Conservation (phyloP, 2,329 filamentous ascomycete species). For the Aspergillus sergii region DNA sequence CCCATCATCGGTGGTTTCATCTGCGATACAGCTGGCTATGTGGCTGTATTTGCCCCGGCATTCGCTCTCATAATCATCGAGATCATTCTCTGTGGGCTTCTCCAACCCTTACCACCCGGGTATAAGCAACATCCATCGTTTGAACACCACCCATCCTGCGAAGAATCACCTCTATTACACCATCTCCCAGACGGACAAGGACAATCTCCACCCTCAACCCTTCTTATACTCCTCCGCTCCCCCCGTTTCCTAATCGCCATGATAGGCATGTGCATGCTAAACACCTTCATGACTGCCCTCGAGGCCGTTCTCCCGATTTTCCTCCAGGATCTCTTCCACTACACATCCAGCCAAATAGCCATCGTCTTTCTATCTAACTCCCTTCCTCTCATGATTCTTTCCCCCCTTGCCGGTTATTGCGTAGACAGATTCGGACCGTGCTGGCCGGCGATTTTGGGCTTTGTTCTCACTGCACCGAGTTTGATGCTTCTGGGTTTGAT, state of each 20-base stretch:
- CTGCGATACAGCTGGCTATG: constrained; percentile 54
- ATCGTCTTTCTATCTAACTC: constrained; percentile 12
- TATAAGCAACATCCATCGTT: background rate
- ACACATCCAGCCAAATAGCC: constrained; percentile 8
- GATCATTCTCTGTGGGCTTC: constrained; percentile 51
- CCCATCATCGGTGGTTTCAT: constrained; percentile 69
- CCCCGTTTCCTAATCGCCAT: constrained; percentile 57
- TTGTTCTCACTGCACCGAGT: constrained; percentile 8
- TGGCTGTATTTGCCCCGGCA: constrained; percentile 34
- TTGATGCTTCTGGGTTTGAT: constrained; percentile 15
- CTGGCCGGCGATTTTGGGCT: constrained; percentile 10
- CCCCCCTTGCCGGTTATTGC: constrained; percentile 4
- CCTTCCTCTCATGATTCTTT: constrained; percentile 9
- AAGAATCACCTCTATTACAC: background rate
- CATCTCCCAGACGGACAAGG: background rate
- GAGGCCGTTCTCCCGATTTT: constrained; percentile 15
- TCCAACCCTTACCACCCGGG: constrained; percentile 29
- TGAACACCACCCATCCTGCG: background rate
- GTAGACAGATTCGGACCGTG: constrained; percentile 15
- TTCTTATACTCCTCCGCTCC: constrained; percentile 3
- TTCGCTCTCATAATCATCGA: constrained; percentile 49
- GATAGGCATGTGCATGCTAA: constrained; percentile 12
- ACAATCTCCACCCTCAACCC: constrained; percentile 41
- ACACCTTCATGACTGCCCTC: constrained; percentile 14
- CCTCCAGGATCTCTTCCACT: constrained; percentile 10